These are phyloP conservation scores for Gnomoniopsis smithogilvyi DNA, from an alignment of 2,329 filamentous ascomycete species.

Conservation along the genomic window DNA sequence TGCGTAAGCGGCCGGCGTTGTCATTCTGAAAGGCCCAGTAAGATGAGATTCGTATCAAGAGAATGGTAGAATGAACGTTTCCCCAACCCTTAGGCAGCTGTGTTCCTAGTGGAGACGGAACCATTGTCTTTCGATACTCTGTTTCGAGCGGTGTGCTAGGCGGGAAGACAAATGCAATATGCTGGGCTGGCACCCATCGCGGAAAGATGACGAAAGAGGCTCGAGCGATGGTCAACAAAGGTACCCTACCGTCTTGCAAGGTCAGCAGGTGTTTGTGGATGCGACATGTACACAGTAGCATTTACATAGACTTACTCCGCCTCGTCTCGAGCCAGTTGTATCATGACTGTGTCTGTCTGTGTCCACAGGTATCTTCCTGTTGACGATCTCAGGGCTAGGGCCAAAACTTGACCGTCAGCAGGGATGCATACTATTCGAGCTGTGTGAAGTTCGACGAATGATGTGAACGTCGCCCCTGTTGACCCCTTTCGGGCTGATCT, in stretches of 20 bases:
- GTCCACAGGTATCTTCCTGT: background rate
- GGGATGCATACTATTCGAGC: background rate
- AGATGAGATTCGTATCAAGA: background rate
- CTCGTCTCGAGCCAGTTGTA: background rate
- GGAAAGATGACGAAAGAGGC: background rate
- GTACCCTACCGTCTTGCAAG: background rate
- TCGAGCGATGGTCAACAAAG: background rate
- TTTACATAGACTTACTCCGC: background rate
- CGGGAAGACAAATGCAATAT: background rate
- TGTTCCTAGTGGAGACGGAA: background rate
- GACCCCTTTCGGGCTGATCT: background rate
- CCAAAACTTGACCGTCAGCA: background rate
- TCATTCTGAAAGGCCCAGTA: background rate
- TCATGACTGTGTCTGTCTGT: background rate
- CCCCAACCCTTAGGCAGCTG: background rate
- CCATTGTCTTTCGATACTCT: background rate
- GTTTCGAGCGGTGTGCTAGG: background rate
- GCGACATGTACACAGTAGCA: background rate
- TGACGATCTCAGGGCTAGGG: background rate
- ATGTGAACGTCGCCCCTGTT: background rate
- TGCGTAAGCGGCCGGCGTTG: background rate
- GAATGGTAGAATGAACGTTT: background rate
- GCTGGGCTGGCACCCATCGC: background rate
- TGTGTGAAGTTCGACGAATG: background rate
- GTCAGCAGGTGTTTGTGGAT: background rate